Evolutionary conservation across 192 early-diverging fungal species (phyloP).

Genomic region (Umbelopsis sp.): DNA sequence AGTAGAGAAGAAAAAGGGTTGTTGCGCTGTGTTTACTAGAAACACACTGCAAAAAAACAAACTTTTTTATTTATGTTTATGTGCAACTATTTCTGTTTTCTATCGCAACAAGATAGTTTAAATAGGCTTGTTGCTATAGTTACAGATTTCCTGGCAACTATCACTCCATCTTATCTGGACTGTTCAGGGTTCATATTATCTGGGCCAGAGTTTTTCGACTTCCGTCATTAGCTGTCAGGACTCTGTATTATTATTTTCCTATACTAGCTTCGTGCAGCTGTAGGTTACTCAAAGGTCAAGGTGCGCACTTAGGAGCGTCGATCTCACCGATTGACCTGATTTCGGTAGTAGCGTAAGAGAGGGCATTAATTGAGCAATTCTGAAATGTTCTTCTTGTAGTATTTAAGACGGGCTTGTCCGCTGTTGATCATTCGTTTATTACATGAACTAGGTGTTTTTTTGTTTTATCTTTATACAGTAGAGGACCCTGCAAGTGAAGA

Average conservation of each 20-base stretch:
- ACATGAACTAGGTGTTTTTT: background rate
- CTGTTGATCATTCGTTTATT: background rate
- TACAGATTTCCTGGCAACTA: no score
- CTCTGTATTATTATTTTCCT: no score
- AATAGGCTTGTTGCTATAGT: no score
- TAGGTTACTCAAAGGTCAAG: conserved; percentile 5
- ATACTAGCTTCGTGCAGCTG: background rate
- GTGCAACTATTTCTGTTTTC: background rate
- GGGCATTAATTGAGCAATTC: background rate
- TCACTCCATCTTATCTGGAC: no score
- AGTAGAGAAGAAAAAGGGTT: background rate
- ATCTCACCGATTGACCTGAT: background rate
- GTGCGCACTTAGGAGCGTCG: background rate
- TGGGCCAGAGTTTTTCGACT: no score
- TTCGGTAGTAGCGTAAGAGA: no score
- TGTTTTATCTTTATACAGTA: background rate
- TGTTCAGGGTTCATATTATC: no score
- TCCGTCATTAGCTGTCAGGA: no score
- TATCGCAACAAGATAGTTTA: background rate
- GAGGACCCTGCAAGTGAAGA: conserved; percentile 8
- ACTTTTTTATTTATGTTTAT: background rate
- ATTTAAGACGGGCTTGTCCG: no score
- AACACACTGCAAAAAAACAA: no score
- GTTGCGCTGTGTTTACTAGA: background rate
- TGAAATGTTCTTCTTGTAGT: no score